Evolutionary conservation across 176 grass and related monocot species (phyloP).

Genomic region (Musa beccarii): DNA sequence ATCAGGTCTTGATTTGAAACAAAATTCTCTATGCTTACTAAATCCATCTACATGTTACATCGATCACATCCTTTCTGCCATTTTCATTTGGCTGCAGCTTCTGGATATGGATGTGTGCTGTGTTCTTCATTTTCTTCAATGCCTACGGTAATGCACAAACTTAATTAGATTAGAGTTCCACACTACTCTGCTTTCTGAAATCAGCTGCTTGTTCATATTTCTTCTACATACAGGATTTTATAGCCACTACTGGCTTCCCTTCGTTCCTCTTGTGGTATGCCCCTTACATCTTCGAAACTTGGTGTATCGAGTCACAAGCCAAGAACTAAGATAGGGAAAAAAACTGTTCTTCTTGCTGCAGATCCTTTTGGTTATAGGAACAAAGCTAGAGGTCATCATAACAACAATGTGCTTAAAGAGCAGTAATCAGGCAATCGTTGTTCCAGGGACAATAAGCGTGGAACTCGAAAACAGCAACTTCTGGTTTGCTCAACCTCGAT

Average conservation of each 20-base stretch:
- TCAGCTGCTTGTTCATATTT: not conserved
- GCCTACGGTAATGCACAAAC: not conserved
- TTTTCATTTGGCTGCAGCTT: not conserved
- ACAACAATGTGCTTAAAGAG: constrained; percentile 13
- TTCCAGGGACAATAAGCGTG: constrained; percentile 2
- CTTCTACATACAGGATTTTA: constrained; percentile 2
- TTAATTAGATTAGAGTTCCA: too few relatives aligned
- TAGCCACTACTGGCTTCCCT: constrained; percentile 13
- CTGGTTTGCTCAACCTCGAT: constrained; percentile 9
- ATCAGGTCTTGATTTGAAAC: constrained; percentile 2
- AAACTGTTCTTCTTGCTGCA: not conserved
- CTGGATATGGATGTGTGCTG: constrained; percentile 8
- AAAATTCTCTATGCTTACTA: not conserved
- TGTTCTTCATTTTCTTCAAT: constrained; percentile 15
- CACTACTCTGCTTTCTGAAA: not conserved
- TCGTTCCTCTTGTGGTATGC: constrained; percentile 8
- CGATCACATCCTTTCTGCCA: not conserved
- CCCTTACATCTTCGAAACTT: not conserved
- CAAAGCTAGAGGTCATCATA: constrained; percentile 12
- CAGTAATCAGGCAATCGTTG: not conserved
- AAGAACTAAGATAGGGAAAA: not conserved
- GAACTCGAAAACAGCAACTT: constrained; percentile 4
- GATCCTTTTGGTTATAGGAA: constrained; percentile 15
- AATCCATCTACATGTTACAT: not conserved
- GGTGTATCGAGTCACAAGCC: not conserved